Evolutionary conservation across 2,329 filamentous ascomycete genomes (phyloP).

Genomic region (Remersonia thermophila): DNA sequence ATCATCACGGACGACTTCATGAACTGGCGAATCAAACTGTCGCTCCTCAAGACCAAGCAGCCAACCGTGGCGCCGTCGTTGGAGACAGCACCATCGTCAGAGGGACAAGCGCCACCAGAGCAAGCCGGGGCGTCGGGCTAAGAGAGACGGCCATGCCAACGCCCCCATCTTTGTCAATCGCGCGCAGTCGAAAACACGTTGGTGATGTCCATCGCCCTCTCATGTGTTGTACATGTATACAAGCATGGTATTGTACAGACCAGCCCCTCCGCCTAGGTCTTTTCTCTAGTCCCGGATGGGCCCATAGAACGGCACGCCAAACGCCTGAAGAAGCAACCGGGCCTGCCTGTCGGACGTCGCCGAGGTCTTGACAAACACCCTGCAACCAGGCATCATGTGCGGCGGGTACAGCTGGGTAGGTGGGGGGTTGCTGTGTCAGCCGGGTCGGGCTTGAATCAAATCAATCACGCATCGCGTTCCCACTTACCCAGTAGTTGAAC

Average conservation of each 20-base stretch:
- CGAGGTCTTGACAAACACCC: slow-evolving; percentile 73
- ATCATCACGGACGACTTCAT: slow-evolving; percentile 70
- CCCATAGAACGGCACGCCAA: slow-evolving; percentile 74
- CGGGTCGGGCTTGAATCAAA: no score
- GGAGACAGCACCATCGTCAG: no score
- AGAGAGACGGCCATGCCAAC: no score
- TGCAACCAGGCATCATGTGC: slow-evolving; percentile 73
- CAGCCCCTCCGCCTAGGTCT: no score
- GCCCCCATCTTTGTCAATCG: no score
- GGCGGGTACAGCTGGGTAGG: slow-evolving; percentile 44
- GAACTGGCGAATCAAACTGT: slow-evolving; percentile 54
- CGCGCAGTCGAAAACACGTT: neutral
- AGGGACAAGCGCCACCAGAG: no score
- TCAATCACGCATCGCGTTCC: neutral
- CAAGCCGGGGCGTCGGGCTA: no score
- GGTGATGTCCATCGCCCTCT: neutral
- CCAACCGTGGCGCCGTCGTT: neutral
- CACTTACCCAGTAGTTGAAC: slow-evolving; percentile 81
- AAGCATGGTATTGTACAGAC: no score
- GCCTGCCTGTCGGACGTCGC: slow-evolving; percentile 79
- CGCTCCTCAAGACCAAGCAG: slow-evolving; percentile 18
- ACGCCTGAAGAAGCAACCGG: slow-evolving; percentile 56
- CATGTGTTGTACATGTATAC: no score
- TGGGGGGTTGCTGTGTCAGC: slow-evolving; percentile 13
- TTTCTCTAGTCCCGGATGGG: slow-evolving; percentile 15